phyloP scores from a whole-genome alignment of 352 stramenopile genomes.

The Pythium rishiriense region DNA sequence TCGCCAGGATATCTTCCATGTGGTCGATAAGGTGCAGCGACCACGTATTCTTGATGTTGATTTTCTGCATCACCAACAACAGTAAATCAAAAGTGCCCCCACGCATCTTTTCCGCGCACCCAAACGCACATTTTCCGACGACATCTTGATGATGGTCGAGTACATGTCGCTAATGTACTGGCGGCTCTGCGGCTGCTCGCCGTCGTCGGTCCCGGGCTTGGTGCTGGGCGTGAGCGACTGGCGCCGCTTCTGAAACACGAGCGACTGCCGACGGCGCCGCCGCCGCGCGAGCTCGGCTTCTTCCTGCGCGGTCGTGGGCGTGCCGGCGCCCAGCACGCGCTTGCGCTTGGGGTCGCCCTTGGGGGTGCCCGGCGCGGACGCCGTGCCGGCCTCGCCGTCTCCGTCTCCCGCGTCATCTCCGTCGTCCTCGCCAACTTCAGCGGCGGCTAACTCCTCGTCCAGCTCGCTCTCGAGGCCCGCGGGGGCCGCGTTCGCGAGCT shows the following conservation, averaged over 20 bases:
- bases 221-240: conserved; percentile 60
- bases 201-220: conserved; percentile 8
- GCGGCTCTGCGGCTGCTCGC: conserved; percentile 35
- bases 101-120: too few relatives aligned
- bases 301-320: conserved; percentile 44
- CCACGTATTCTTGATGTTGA: conserved; percentile 98
- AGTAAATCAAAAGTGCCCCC: neutral
- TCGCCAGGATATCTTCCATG: conserved; percentile 93
- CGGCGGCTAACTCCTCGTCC: conserved; percentile 8
- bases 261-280: conserved; percentile 57
- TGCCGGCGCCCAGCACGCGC: conserved; percentile 21
- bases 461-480: conserved; percentile 1
- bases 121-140: conserved; percentile 81
- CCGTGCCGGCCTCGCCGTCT: conserved; percentile 4
- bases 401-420: conserved; percentile 3
- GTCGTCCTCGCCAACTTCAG: conserved; percentile 17
- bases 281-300: conserved; percentile 69
- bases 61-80: conserved; percentile 90
- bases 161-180: conserved; percentile 93
- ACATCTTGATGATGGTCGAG: conserved; percentile 92
- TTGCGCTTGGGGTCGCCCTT: conserved; percentile 41
- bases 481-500: conserved; percentile 14
- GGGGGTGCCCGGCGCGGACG: conserved; percentile 9
- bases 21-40: conserved; percentile 97
- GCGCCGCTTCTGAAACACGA: conserved; percentile 71